Evolutionary conservation across 805 yeast species (phyloP), one percentile per base, ranked within the genome.

Genomic region (Candida koratica): DNA sequence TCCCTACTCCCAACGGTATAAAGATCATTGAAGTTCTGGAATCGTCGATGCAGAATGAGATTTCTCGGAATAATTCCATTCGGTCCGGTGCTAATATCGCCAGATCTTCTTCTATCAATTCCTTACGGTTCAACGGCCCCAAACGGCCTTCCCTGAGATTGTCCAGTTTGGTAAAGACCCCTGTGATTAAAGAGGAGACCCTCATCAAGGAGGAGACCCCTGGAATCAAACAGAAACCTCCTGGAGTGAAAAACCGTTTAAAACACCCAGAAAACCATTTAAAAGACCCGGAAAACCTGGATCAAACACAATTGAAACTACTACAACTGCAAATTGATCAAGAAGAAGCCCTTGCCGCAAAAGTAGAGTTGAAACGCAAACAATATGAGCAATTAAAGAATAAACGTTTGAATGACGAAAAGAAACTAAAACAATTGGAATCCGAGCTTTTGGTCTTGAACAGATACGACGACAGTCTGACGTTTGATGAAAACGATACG

Each of bases 1-100:
- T 83, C 30, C 90, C 93, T 2, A 80, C 87, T 2, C 79, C 84
- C 3, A 69, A 75, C 47, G 93, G 93, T 10, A 66, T 83, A 37
- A 73, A 79, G 33, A 68, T 81, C 7, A 64, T 83, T 4, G 89
- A 83, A 46, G 88, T 83, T 3, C 84, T 87, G 0, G 70, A 62
- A 38, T 71, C 69, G 9, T 48, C 55, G 25, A 51, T 60, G 39
- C 52, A 61, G 33, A 52, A 57, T 40, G 70, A 66, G 37, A 52
- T 67, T 11, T 61, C 65, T 1, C 48, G 72, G 33, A 53, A 56
- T 35, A 67, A 67, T 44, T 63, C 69, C 9, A 56, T 66, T 39
- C 54, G 71, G 25, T 50, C 61, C 8, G 61, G 59, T 4, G 29
- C 37, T 3, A 44, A 44, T 34, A 37, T 37, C 14, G 45, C 56